phyloP scores from a whole-genome alignment of 2,329 filamentous ascomycete species.

The Aspergillus tanneri region DNA sequence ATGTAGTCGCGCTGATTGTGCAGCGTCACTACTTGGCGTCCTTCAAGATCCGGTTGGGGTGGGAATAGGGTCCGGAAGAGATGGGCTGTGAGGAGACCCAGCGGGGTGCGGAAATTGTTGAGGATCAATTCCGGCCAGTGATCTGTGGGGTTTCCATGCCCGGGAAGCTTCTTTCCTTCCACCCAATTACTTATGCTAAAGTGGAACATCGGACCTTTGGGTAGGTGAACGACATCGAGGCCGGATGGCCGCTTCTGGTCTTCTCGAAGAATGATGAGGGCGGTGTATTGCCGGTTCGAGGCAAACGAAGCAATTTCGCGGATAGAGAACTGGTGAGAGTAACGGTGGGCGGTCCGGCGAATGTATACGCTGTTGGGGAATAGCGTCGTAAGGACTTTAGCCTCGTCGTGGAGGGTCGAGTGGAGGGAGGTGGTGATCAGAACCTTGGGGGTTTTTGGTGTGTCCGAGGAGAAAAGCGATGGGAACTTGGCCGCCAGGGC shows the following conservation, averaged over 20 bases:
- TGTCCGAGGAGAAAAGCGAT: conserved; percentile 53
- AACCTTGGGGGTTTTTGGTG: conserved; percentile 70
- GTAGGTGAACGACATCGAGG: conserved; percentile 79
- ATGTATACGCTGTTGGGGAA: conserved; percentile 84
- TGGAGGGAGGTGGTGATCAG: conserved; percentile 90
- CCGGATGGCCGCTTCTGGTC: conserved; percentile 82
- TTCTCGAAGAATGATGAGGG: conserved; percentile 81
- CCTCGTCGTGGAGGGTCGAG: conserved; percentile 81
- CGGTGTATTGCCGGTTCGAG: conserved; percentile 75
- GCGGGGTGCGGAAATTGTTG: conserved; percentile 91
- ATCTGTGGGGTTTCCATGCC: conserved; percentile 84
- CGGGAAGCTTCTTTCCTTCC: conserved; percentile 80
- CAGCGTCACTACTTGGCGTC: conserved; percentile 84
- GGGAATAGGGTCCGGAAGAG: conserved; percentile 81
- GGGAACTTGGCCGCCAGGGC: conserved; percentile 62
- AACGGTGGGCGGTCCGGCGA: conserved; percentile 76
- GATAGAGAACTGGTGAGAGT: conserved; percentile 86
- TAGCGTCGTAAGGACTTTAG: conserved; percentile 71
- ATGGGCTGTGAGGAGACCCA: conserved; percentile 83
- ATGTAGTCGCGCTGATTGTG: conserved; percentile 97
- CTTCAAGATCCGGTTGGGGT: conserved; percentile 75
- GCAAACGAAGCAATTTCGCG: conserved; percentile 88
- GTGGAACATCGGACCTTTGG: conserved; percentile 84
- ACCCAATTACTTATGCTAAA: conserved; percentile 90
- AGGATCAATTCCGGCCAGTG: conserved; percentile 87